A percentile compares a stretch with the other conserved stretches of the same genome.
Conservation (phyloP, 352 stramenopile species). For the Thraustochytrium striatum region DNA sequence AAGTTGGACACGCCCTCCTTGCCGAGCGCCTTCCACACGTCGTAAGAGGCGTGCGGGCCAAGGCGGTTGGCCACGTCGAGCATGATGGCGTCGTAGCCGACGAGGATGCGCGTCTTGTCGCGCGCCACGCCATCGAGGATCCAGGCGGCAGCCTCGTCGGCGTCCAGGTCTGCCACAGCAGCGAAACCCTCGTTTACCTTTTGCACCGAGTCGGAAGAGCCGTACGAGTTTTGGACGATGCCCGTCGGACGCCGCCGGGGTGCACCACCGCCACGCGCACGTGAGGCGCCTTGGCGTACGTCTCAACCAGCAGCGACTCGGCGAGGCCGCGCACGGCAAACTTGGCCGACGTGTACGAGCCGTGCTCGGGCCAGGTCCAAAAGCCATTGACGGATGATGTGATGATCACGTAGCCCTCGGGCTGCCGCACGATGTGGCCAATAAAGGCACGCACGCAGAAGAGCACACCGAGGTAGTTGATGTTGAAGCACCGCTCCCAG, state of each 20-base stretch:
- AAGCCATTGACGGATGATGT: constrained; percentile 18
- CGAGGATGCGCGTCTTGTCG: constrained; percentile 43
- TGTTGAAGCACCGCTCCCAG: constrained; percentile 36
- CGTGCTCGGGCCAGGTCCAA: constrained; percentile 41
- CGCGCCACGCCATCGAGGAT: constrained; percentile 28
- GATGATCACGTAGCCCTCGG: constrained; percentile 4
- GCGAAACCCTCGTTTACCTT: not conserved
- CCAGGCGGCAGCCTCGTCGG: constrained; percentile 17
- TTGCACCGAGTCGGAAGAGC: not conserved
- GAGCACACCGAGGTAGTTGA: constrained; percentile 44
- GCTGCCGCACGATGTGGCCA: constrained; percentile 25
- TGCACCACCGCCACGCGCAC: constrained; percentile 25
- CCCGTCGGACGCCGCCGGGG: constrained; percentile 14
- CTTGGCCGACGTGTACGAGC: constrained; percentile 35
- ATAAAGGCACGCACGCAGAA: constrained; percentile 27
- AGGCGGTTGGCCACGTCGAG: constrained; percentile 21
- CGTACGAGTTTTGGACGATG: constrained; percentile 35
- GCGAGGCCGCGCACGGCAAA: constrained; percentile 39
- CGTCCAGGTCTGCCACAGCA: not conserved
- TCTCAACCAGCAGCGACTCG: constrained; percentile 32
- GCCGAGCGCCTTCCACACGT: not conserved
- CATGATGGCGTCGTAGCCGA: constrained; percentile 35
- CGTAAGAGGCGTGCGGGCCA: constrained; percentile 1
- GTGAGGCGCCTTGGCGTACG: constrained; percentile 37
- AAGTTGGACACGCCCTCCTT: not conserved